Percentiles rank a stretch among this genome's conserved stretches.
Evolutionary conservation across 345 rosid species (phyloP).

Genomic region (Raphanus sativus): DNA sequence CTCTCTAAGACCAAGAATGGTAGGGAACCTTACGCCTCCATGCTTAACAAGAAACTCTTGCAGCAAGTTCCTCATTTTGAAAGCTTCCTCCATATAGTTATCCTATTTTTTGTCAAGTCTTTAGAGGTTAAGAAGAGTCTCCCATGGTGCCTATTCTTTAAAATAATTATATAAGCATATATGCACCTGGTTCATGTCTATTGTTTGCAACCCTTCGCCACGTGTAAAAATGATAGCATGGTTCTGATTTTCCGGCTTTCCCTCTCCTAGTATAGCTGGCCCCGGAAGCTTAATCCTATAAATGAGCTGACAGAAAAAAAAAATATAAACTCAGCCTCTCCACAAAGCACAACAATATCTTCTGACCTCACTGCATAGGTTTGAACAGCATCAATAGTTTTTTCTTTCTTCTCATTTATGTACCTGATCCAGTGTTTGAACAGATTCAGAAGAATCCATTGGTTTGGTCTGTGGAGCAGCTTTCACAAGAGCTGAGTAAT

Average conservation of each 20-base stretch:
- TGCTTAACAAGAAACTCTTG: conserved; percentile 72
- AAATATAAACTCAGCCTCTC: conserved; percentile 26
- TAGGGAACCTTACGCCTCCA: conserved; percentile 69
- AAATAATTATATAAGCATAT: background rate
- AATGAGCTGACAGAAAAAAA: conserved; percentile 43
- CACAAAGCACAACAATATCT: background rate
- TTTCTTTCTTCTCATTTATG: background rate
- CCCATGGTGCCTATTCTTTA: background rate
- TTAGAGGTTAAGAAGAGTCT: conserved; percentile 9
- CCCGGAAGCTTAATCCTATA: conserved; percentile 67
- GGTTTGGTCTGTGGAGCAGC: conserved; percentile 62
- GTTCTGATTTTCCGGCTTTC: conserved; percentile 69
- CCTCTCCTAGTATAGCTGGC: conserved; percentile 57
- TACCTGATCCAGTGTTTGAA: conserved; percentile 76
- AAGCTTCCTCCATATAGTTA: conserved; percentile 85
- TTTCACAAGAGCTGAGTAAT: conserved; percentile 71
- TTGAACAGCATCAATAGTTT: background rate
- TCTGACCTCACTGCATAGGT: background rate
- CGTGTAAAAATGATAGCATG: conserved; percentile 68
- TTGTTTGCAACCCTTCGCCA: conserved; percentile 62
- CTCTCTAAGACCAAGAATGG: conserved; percentile 78
- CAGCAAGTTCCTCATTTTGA: conserved; percentile 80
- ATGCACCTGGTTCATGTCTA: conserved; percentile 64
- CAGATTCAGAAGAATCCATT: conserved; percentile 66
- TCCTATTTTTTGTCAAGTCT: conserved; percentile 42